Base-by-base conservation (phyloP, 352 stramenopile species). In the Pythium rishiriense region DNA sequence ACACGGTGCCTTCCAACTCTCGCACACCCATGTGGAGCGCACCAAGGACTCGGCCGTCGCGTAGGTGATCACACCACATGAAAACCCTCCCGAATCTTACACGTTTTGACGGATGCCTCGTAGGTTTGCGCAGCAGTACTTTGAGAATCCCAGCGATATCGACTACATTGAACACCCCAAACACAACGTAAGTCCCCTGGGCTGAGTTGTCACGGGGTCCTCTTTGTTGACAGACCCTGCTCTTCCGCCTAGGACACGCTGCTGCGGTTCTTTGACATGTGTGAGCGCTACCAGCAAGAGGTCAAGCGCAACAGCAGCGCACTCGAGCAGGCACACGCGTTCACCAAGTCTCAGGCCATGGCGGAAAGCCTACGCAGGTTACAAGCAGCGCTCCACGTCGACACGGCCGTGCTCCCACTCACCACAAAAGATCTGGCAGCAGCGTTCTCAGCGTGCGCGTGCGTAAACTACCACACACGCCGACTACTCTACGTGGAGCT, bases 181-280 rank as follows among this genome's bases (percentile, higher is more conserved):
- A 28, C 57, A 73, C 60, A 75, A 87, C n/a, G 78, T 84, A 53
- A 29, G 63, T 47, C 0, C 2, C 17, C 8, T 22, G 39, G 1
- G 15, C 19, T 46, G 8, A 22, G 39, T 1, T 17, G 2, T 39
- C 7, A n/a, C 6, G 17, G 6, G 37, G 37, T 43, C 0, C 7
- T 12, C 9, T 49, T 31, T 31, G 39, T 21, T 45, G 17, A 52
- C 21, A 31, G 15, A 21, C n/a, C 17, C 21, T 22, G 10, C 26
- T 45, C 22, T 21, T 24, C n/a, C 10, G 25, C 26, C 15, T 42
- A 88, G 79, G 81, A 91, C 45, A 69, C 53, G 6, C 48, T 87
- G 8, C 50, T 90, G 39, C 82, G 84, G 15, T 93, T 91, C 73
- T 91, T 81, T 63, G 82, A 91, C 55, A 66, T 73, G 26, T 93